These are phyloP conservation scores for Gossypium davidsonii DNA, from an alignment of 441 rosid species.

Conservation along the genomic window DNA sequence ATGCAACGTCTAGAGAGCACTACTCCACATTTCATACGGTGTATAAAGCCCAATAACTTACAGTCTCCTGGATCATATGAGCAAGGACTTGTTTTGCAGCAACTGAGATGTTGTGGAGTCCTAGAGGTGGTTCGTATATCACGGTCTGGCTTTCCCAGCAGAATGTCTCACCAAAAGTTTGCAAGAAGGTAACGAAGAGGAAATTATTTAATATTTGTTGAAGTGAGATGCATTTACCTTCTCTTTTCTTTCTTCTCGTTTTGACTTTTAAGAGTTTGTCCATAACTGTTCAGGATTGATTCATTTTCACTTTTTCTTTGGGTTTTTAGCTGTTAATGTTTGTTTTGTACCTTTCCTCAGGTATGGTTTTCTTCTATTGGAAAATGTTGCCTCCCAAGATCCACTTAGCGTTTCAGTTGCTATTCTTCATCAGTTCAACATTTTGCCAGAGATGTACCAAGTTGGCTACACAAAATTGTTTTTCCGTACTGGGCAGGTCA, in stretches of 20 bases:
- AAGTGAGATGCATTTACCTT: background rate
- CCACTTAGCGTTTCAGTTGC: slow-evolving; percentile 96
- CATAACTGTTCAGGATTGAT: background rate
- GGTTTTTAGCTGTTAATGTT: background rate
- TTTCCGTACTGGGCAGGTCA: slow-evolving; percentile 96
- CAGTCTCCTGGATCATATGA: slow-evolving; percentile 87
- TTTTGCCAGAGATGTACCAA: slow-evolving; percentile 99
- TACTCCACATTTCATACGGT: slow-evolving; percentile 96
- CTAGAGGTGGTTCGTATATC: slow-evolving; percentile 97
- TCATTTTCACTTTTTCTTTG: background rate
- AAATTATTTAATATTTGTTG: slow-evolving; percentile 1
- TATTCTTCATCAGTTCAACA: slow-evolving; percentile 93
- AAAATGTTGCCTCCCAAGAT: slow-evolving; percentile 69
- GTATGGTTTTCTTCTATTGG: slow-evolving; percentile 93
- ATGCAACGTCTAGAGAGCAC: slow-evolving; percentile 95
- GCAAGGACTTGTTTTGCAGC: slow-evolving; percentile 92
- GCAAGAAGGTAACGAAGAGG: slow-evolving; percentile 60
- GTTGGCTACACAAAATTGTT: slow-evolving; percentile 96
- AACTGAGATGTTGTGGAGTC: slow-evolving; percentile 96
- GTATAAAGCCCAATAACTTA: slow-evolving; percentile 85
- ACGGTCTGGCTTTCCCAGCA: slow-evolving; percentile 97
- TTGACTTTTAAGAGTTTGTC: background rate
- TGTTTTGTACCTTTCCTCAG: slow-evolving; percentile 35
- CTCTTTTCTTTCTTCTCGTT: background rate
- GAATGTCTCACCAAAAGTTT: slow-evolving; percentile 96